Percentiles rank a stretch among this genome's conserved stretches.
Conservation (phyloP, 176 grass and related monocot genomes). For the Oryza longistaminata region DNA sequence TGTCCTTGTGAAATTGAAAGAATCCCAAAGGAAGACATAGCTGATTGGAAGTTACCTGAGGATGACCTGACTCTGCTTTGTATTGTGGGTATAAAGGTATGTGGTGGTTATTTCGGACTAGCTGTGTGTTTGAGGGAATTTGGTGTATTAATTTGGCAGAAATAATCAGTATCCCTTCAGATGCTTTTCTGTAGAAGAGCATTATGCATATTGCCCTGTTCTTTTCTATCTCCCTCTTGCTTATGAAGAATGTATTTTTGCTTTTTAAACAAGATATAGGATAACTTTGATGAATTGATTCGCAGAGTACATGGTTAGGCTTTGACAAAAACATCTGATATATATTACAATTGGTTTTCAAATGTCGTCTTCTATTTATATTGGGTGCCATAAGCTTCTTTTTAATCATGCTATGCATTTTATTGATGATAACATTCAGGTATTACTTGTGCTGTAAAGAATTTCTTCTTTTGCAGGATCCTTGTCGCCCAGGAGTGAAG, state of each 20-base stretch:
- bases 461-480: conserved; percentile 63
- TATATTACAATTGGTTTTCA: neutral
- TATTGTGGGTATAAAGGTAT: conserved; percentile 90
- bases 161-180: neutral
- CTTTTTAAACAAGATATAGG: neutral
- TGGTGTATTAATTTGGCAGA: neutral
- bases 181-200: neutral
- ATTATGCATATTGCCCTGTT: conserved; percentile 15
- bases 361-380: neutral
- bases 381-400: conserved; percentile 22
- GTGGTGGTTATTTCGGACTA: conserved; percentile 23
- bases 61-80: conserved; percentile 77
- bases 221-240: neutral
- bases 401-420: conserved; percentile 10
- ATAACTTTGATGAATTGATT: neutral
- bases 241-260: neutral
- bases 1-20: conserved; percentile 44
- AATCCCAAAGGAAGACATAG: conserved; percentile 65
- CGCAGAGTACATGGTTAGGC: neutral
- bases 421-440: conserved; percentile 17
- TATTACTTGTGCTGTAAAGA: conserved; percentile 21
- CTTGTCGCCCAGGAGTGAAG: conserved; percentile 86
- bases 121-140: neutral
- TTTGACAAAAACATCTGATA: conserved; percentile 8
- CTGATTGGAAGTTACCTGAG: conserved; percentile 86